Evolutionary conservation across 78 protist species (phyloP), one percentile per base, ranked within the genome.

Genomic region (Dictyostelium capitatum): DNA sequence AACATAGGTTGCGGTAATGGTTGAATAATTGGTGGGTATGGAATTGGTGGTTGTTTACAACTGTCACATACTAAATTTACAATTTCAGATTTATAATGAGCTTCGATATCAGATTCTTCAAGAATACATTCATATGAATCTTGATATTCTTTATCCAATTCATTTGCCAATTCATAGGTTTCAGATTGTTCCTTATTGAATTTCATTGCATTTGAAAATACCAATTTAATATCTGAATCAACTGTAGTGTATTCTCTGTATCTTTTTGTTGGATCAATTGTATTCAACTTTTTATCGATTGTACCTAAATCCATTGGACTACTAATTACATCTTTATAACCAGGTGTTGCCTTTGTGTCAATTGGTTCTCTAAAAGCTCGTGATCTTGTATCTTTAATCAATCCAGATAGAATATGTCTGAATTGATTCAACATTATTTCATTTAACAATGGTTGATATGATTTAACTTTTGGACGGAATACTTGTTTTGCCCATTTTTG

Each of bases 151-250:
- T 77, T 87, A 6, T 87, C 84, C 3, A 87, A 3, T 7, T 87
- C 93, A 2, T 87, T 84, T 0, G 83, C 84, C 1, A n/a, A 50
- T 65, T 87, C 93, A 65, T 77, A n/a, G 23, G 69, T 25, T 8
- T 78, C 67, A 19, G 37, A 59, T 2, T 50, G 67, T 25, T 62
- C 53, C 15, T 6, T 54, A 77, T 85, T 78, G 14, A 62, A 25
- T n/a, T 19, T 30, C 82, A 83, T 83, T 14, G 80, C 91, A 78
- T 87, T 87, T 23, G 62, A 75, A 70, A 87, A 87, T 32, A 87
- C 93, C 54, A 87, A 77, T 32, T 30, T 59, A 20, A 87, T 43
- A 28, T 87, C 79, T 30, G 48, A 23, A 15, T 72, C 11, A 20
- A 83, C 41, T 3, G 50, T 65, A 5, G 15, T 32, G 25, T 83